phyloP scores from a whole-genome alignment of 1,284 basidiomycete genomes.

The Rhizoctonia solani region DNA sequence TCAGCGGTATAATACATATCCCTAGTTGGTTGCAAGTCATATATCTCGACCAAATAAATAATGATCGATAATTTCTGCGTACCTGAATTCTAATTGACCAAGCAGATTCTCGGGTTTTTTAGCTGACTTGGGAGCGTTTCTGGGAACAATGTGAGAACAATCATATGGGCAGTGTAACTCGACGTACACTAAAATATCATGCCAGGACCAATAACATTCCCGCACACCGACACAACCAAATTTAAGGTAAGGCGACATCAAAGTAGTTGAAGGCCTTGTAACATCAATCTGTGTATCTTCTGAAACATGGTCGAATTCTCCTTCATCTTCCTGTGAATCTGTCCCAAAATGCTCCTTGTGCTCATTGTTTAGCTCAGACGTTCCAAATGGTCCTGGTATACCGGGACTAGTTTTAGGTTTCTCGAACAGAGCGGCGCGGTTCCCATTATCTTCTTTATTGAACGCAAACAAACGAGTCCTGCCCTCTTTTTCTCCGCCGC shows the following conservation, averaged over 20 bases:
- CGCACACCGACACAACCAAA: constrained; percentile 55
- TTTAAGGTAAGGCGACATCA: constrained; percentile 52
- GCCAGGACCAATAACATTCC: constrained; percentile 49
- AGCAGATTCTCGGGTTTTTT: constrained; percentile 42
- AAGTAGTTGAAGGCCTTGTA: constrained; percentile 45
- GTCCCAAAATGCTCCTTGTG: neutral
- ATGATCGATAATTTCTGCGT: neutral
- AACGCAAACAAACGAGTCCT: constrained; percentile 48
- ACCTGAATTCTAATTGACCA: constrained; percentile 48
- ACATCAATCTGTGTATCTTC: constrained; percentile 1
- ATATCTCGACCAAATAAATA: neutral
- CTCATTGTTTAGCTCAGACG: neutral
- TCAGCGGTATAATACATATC: constrained; percentile 54
- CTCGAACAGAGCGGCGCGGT: constrained; percentile 51
- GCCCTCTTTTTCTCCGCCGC: constrained; percentile 54
- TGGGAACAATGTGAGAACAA: neutral
- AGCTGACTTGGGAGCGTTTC: constrained; percentile 42
- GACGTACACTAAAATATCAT: constrained; percentile 45
- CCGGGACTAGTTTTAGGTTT: constrained; percentile 55
- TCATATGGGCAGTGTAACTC: constrained; percentile 31
- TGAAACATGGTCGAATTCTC: neutral
- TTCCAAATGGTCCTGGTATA: constrained; percentile 46
- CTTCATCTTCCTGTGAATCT: neutral
- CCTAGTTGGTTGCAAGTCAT: constrained; percentile 33
- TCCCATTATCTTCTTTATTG: constrained; percentile 45